These are phyloP conservation scores for Penicillium sp. DNA, from an alignment of 2,329 filamentous ascomycete genomes.

Conservation along the genomic window DNA sequence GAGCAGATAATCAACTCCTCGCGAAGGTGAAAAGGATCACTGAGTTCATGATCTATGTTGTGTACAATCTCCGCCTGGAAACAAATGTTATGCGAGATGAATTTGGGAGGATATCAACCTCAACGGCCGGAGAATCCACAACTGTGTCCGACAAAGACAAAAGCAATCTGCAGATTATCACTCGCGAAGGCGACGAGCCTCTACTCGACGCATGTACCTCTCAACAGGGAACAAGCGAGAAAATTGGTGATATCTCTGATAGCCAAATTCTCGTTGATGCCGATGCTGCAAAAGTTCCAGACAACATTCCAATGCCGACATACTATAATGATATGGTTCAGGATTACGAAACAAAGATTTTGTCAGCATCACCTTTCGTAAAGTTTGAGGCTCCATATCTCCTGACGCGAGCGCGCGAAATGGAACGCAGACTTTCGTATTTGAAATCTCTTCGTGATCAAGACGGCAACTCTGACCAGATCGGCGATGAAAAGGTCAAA, in stretches of 20 bases:
- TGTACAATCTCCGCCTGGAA: slow-evolving; percentile 95
- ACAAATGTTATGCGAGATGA: slow-evolving; percentile 92
- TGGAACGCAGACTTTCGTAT: slow-evolving; percentile 79
- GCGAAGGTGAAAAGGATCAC: slow-evolving; percentile 85
- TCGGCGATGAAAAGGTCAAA: slow-evolving; percentile 60
- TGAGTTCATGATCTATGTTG: slow-evolving; percentile 98
- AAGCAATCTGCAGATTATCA: slow-evolving; percentile 4
- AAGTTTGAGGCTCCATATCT: slow-evolving; percentile 93
- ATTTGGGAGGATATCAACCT: slow-evolving; percentile 75
- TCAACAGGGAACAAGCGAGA: slow-evolving; percentile 20
- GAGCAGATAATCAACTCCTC: slow-evolving; percentile 69
- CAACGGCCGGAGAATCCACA: slow-evolving; percentile 48
- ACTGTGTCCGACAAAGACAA: slow-evolving; percentile 4
- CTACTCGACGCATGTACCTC: slow-evolving; percentile 1
- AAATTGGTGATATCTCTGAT: slow-evolving; percentile 17
- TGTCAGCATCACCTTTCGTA: slow-evolving; percentile 94
- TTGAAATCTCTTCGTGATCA: slow-evolving; percentile 81
- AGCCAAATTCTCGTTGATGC: slow-evolving; percentile 13
- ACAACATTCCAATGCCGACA: slow-evolving; percentile 79
- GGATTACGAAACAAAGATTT: slow-evolving; percentile 85
- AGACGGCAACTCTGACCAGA: slow-evolving; percentile 40
- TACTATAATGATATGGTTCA: slow-evolving; percentile 95
- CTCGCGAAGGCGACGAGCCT: neutral
- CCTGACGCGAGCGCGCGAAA: slow-evolving; percentile 84
- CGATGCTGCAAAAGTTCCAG: slow-evolving; percentile 57